These are phyloP conservation scores for Podosphaera leucotricha DNA, from an alignment of 2,329 filamentous ascomycete genomes.

Conservation along the genomic window DNA sequence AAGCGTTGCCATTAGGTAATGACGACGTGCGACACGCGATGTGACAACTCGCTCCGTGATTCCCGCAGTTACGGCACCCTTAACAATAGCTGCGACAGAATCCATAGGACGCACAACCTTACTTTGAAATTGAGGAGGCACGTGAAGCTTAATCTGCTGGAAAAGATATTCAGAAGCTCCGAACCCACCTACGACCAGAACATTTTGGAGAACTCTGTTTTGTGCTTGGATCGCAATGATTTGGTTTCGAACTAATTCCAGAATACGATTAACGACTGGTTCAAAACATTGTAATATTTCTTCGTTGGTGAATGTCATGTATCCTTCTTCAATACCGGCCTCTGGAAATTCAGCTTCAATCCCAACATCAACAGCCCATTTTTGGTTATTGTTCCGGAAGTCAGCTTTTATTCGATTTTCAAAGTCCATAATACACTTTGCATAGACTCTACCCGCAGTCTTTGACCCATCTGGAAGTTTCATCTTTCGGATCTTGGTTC, in stretches of 20 bases:
- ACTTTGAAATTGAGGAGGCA: constrained; percentile 91
- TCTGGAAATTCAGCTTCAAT: constrained; percentile 97
- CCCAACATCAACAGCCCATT: constrained; percentile 96
- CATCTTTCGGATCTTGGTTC: constrained; percentile 98
- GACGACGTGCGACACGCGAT: constrained; percentile 83
- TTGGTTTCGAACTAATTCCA: constrained; percentile 90
- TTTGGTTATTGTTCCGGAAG: constrained; percentile 97
- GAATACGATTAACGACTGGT: constrained; percentile 87
- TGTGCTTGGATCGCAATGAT: constrained; percentile 98
- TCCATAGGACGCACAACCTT: constrained; percentile 98
- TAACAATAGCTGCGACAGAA: constrained; percentile 93
- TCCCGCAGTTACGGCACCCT: constrained; percentile 90
- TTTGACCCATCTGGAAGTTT: constrained; percentile 92
- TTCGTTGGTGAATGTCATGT: constrained; percentile 99
- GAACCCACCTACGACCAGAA: constrained; percentile 91
- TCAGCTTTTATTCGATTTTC: constrained; percentile 99
- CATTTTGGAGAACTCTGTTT: constrained; percentile 82
- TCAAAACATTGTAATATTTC: constrained; percentile 98
- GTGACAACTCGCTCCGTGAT: constrained; percentile 95
- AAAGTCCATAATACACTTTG: constrained; percentile 99
- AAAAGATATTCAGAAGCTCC: constrained; percentile 97
- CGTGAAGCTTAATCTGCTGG: constrained; percentile 97
- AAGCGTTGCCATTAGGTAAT: constrained; percentile 97
- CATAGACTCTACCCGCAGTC: constrained; percentile 93
- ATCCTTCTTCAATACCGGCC: constrained; percentile 92